Evolutionary conservation across 1,284 basidiomycete species (phyloP), one percentile per base, ranked within the genome.

Genomic region (Irpex rosettiformis): DNA sequence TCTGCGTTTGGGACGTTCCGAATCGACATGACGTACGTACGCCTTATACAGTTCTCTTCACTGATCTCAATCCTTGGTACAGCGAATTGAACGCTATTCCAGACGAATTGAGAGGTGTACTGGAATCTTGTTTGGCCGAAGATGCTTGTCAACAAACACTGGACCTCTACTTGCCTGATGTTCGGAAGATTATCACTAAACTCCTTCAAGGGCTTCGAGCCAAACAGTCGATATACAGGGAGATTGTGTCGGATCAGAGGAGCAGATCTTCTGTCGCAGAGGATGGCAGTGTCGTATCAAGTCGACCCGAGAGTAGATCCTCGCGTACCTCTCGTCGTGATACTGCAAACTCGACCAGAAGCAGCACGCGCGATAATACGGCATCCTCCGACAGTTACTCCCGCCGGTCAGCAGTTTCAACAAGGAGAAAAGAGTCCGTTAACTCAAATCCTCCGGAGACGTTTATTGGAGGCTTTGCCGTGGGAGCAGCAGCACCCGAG

Each of bases 1-100:
- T 83, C 88, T 55, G 94, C 96, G 1, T 99, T 99, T 72, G 82
- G 83, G 8, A 79, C 83, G 22, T 94, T 89, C 64, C 88, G 89
- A 56, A 97, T 99, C 65, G 86, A 92, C 63, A 98, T 98, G 89
- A 80, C 80, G 95, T 96, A 73, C 75, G 92, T 83, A 18, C 51
- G 45, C 45, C 59, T 61, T n/a, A 16, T 10, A 51, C 45, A 56
- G 18, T 28, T 58, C 27, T 29, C 42, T 24, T 6, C 48, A 22
- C 48, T 51, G 48, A 51, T 51, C 48, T 51, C 18, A 28, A 51
- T 11, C 10, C 22, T 28, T 58, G 54, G 4, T 33, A 6, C 67
- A 97, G 94, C 58, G 96, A 98, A 70, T 86, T 99, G 57, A 78
- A 91, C 68, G 79, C 84, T 5, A 93, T 99, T 1, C 96, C 97